Conservation (phyloP, 202 grass and related monocot species). For the Miscanthus sacchariflorus region DNA sequence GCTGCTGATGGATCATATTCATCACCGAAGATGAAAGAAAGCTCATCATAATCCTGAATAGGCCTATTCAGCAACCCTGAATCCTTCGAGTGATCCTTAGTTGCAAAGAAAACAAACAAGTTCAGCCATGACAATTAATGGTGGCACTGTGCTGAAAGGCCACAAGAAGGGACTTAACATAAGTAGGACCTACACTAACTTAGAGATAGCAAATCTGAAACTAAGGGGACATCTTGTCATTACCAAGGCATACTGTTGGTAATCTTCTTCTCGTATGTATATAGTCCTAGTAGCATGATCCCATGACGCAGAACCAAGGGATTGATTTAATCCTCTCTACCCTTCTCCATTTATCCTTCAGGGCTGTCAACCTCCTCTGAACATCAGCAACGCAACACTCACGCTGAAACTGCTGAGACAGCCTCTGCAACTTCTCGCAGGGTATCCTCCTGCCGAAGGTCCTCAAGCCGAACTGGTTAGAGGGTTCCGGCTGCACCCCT, state of each 20-base stretch:
- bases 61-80: background rate
- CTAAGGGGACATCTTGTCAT: no score
- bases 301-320: slow-evolving; percentile 20
- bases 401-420: no score
- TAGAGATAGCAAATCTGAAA: no score
- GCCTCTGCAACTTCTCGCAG: no score
- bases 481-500: no score
- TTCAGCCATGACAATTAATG: background rate
- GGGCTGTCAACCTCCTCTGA: slow-evolving; percentile 7
- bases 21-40: slow-evolving; percentile 2
- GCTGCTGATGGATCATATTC: background rate
- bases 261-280: slow-evolving; percentile 12
- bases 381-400: no score
- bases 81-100: background rate
- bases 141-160: background rate
- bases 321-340: slow-evolving; percentile 35
- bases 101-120: background rate
- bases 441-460: no score
- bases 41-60: background rate
- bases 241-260: slow-evolving; percentile 2
- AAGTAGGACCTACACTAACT: no score
- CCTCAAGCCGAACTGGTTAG: no score
- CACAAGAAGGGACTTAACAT: background rate
- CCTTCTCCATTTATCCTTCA: slow-evolving; percentile 33
- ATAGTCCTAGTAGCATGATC: slow-evolving; percentile 42